Evolutionary conservation across 2,329 filamentous ascomycete species (phyloP), one percentile per base, ranked within the genome.

Genomic region (Xylaria sp.): DNA sequence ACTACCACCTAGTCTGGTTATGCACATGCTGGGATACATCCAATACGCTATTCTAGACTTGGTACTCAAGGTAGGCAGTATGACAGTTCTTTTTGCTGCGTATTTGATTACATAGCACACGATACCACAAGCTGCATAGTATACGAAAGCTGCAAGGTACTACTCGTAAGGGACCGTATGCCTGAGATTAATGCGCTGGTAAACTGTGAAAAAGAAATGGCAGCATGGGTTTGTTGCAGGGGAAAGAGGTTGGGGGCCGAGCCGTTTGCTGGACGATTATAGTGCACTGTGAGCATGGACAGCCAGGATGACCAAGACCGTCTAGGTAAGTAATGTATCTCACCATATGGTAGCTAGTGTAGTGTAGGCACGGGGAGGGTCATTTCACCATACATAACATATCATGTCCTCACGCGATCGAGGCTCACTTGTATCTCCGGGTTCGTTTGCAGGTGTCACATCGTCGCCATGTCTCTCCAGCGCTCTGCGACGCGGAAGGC

Each of bases 401-500:
- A 60, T 33, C 37, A 57, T 62, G 21, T 28, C 37, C 49, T 63
- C 54, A 47, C n/a, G n/a, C n/a, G 50, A 43, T 45, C 52, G 46
- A 56, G 45, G 45, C 19, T 42, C 25, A 17, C 19, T 42, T 33
- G 23, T 47, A 50, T 37, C 21, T 38, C 47, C 31, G 12, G 19
- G 12, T 31, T 50, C 21, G 19, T 40, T 56, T 31, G 37, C 45
- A 25, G 43, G 52, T 63, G 58, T 35, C 42, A 21, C 52, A 55
- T 56, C 49, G 31, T 53, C 50, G 9, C 28, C 9, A 72, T 72
- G 70, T 72, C 71, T 65, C 60, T 72, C 47, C 69, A 70, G 40
- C 70, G 68, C 40, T 67, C 70, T 25, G 70, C 56, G 35, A 72
- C 69, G 67, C 70, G 66, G 62, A 71, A 69, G 62, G 65, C 61